Conservation (phyloP, 352 stramenopile genomes). For the Elongisporangium undulatum region DNA sequence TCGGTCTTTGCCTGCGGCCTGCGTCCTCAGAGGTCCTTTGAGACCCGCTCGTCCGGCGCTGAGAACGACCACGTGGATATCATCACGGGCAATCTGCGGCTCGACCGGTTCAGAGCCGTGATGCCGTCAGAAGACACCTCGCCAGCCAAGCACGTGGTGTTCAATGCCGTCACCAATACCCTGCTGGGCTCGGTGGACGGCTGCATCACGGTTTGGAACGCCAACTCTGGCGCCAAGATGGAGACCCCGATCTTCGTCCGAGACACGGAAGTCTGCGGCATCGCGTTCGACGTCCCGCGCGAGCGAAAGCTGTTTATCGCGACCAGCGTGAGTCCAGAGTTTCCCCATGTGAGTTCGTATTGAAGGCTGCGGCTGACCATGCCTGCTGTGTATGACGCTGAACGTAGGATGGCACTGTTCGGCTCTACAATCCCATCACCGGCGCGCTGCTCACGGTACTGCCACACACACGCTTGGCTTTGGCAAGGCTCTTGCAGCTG, state of each 20-base stretch:
- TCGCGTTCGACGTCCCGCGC: conserved; percentile 53
- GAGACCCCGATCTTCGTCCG: conserved; percentile 44
- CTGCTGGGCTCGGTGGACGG: conserved; percentile 58
- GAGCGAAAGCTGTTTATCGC: conserved; percentile 67
- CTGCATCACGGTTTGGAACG: conserved; percentile 62
- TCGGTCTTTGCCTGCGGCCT: conserved; percentile 23
- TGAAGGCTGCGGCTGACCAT: neutral
- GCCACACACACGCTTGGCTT: no score
- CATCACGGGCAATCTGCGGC: conserved; percentile 42
- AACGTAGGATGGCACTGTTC: conserved; percentile 49
- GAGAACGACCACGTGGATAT: conserved; percentile 38
- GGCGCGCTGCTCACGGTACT: conserved; percentile 41
- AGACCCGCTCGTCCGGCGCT: conserved; percentile 1
- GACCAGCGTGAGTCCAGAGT: conserved; percentile 36
- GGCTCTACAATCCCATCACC: conserved; percentile 68
- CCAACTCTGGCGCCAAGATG: conserved; percentile 52
- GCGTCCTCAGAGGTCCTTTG: conserved; percentile 21
- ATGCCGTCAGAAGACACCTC: conserved; percentile 25
- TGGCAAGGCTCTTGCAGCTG: neutral
- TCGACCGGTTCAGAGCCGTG: conserved; percentile 49
- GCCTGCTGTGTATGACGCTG: neutral
- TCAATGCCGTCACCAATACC: conserved; percentile 53
- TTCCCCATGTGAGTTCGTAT: neutral
- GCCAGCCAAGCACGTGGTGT: conserved; percentile 41
- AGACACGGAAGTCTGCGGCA: conserved; percentile 48